Evolutionary conservation across 2,329 filamentous ascomycete species (phyloP).

Genomic region (Fusarium sp.): DNA sequence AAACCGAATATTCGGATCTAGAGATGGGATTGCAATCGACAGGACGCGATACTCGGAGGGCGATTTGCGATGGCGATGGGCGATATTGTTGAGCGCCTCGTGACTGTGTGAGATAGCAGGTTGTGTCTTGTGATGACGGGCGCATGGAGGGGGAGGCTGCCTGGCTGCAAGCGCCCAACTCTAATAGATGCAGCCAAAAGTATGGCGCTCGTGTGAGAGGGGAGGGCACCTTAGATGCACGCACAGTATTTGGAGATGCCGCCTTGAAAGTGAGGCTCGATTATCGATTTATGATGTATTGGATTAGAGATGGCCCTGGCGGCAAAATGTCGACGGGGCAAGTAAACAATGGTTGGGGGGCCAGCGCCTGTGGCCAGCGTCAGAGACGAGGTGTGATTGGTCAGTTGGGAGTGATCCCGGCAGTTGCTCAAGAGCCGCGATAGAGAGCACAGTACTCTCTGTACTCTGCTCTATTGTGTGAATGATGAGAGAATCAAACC

Average conservation of each 20-base stretch:
- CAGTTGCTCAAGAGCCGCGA: not conserved
- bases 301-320: not conserved
- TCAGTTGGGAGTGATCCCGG: slow-evolving; percentile 9
- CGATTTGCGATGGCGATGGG: slow-evolving; percentile 1
- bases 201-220: not conserved
- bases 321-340: slow-evolving; percentile 10
- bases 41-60: not conserved
- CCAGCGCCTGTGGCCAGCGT: slow-evolving; percentile 26
- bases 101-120: slow-evolving; percentile 27
- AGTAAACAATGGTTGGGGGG: slow-evolving; percentile 33
- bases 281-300: slow-evolving; percentile 17
- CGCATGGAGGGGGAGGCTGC: slow-evolving; percentile 14
- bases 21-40: slow-evolving; percentile 9
- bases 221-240: not conserved
- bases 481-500: not conserved
- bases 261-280: slow-evolving; percentile 29
- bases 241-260: not conserved
- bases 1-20: slow-evolving; percentile 11
- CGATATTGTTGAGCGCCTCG: slow-evolving; percentile 13
- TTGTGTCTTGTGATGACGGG: slow-evolving; percentile 33
- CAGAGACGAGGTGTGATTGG: slow-evolving; percentile 14
- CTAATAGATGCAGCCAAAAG: slow-evolving; percentile 18
- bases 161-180: slow-evolving; percentile 27
- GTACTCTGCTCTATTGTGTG: not conserved
- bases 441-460: not conserved